Percentiles rank a stretch among this genome's conserved stretches.
These are phyloP conservation scores for Exidia glandulosa DNA, from an alignment of 768 basidiomycete genomes.

Conservation along the genomic window DNA sequence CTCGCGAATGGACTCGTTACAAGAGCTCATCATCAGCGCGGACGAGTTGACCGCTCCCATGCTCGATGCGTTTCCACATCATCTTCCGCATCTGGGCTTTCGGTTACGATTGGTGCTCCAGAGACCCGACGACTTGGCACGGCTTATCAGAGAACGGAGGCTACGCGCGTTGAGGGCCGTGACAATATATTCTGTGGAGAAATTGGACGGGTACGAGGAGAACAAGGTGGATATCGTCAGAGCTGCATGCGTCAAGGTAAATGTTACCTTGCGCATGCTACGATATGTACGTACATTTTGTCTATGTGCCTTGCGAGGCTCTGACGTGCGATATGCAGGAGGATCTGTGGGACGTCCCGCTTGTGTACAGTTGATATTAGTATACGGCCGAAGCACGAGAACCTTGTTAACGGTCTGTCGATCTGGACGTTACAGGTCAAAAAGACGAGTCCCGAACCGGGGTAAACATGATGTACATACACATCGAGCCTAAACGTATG, in stretches of 20 bases:
- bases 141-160: not conserved
- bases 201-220: not conserved
- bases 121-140: not conserved
- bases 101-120: not conserved
- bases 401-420: no score
- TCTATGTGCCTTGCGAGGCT: not conserved
- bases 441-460: no score
- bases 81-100: not conserved
- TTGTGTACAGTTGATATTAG: conserved; percentile 1
- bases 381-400: no score
- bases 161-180: not conserved
- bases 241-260: not conserved
- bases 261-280: not conserved
- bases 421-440: no score
- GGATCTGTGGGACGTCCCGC: not conserved
- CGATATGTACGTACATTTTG: not conserved
- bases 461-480: no score
- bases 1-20: no score
- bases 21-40: no score
- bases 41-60: not conserved
- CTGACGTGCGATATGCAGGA: not conserved
- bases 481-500: no score
- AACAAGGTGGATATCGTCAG: not conserved
- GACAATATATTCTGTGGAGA: not conserved
- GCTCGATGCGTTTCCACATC: not conserved